These are phyloP conservation scores for Verticillium dahliae DNA, from an alignment of 2,329 filamentous ascomycete species.

Conservation along the genomic window DNA sequence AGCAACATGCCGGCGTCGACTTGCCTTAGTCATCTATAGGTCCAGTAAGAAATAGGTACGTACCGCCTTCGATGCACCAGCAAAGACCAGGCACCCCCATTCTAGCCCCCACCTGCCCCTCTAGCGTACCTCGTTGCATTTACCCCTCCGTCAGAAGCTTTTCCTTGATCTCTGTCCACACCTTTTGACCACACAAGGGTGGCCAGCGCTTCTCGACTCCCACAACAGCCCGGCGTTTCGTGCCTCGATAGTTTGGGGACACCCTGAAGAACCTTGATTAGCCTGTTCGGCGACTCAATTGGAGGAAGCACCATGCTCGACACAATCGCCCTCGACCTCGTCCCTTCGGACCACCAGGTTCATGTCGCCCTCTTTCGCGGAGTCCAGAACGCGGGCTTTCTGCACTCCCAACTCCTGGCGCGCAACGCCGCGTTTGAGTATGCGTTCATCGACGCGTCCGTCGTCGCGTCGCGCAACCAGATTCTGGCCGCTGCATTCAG, in stretches of 20 bases:
- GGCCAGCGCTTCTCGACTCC: background rate
- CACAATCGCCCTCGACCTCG: constrained; percentile 66
- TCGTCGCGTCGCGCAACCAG: constrained; percentile 67
- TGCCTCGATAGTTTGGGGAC: no score
- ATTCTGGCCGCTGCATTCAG: constrained; percentile 70
- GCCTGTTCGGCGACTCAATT: no score
- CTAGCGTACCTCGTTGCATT: background rate
- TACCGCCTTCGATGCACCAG: background rate
- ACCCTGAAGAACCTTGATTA: no score
- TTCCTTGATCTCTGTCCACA: background rate
- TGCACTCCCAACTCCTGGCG: constrained; percentile 77
- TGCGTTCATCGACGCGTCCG: constrained; percentile 81
- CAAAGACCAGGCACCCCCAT: no score
- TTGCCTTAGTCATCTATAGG: no score
- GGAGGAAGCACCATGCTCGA: constrained; percentile 44
- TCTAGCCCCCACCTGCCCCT: background rate
- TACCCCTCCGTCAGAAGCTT: background rate
- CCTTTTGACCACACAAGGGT: background rate
- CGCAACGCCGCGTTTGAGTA: constrained; percentile 87
- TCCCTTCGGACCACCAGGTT: constrained; percentile 60
- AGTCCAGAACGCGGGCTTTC: constrained; percentile 68
- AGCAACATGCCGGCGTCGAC: no score
- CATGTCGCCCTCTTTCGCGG: constrained; percentile 70
- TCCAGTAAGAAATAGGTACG: background rate
- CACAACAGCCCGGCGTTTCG: background rate